phyloP scores from a whole-genome alignment of 768 basidiomycete genomes.

The Nevesoporus exiguus region DNA sequence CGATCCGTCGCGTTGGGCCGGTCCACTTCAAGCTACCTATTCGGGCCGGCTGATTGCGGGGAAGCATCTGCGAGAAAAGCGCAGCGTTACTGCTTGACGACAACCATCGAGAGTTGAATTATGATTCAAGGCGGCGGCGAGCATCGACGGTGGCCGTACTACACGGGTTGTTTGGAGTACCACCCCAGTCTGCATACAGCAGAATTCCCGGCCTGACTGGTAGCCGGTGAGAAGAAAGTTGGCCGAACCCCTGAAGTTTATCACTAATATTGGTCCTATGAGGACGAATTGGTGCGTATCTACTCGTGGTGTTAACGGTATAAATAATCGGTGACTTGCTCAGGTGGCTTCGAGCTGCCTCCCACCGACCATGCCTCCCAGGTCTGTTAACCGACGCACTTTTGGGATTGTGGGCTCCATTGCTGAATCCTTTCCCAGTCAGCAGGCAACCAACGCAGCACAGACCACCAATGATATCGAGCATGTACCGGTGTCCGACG shows the following conservation, averaged over 20 bases:
- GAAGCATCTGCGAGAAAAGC: neutral
- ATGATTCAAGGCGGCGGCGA: neutral
- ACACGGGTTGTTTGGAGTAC: neutral
- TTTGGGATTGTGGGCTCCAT: neutral
- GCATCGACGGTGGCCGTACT: neutral
- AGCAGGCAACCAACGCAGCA: neutral
- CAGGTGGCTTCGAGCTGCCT: neutral
- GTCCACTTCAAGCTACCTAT: neutral
- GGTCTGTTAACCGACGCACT: slow-evolving; percentile 3
- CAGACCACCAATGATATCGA: slow-evolving; percentile 30
- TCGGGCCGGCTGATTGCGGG: neutral
- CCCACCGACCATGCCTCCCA: slow-evolving; percentile 8
- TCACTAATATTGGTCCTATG: neutral
- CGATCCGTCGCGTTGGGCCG: neutral
- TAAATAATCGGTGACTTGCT: neutral
- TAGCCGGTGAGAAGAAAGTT: slow-evolving; percentile 1
- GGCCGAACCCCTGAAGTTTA: neutral
- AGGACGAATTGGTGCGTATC: neutral
- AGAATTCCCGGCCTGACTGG: neutral
- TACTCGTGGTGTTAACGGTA: slow-evolving; percentile 1
- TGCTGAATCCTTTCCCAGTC: slow-evolving; percentile 1
- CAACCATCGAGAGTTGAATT: too few relatives aligned
- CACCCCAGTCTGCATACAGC: neutral
- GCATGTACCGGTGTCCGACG: slow-evolving; percentile 46
- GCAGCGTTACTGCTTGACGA: neutral